Evolutionary conservation across 2,329 filamentous ascomycete species (phyloP), one percentile per base, ranked within the genome.

Genomic region (Fusarium keratoplasticum): DNA sequence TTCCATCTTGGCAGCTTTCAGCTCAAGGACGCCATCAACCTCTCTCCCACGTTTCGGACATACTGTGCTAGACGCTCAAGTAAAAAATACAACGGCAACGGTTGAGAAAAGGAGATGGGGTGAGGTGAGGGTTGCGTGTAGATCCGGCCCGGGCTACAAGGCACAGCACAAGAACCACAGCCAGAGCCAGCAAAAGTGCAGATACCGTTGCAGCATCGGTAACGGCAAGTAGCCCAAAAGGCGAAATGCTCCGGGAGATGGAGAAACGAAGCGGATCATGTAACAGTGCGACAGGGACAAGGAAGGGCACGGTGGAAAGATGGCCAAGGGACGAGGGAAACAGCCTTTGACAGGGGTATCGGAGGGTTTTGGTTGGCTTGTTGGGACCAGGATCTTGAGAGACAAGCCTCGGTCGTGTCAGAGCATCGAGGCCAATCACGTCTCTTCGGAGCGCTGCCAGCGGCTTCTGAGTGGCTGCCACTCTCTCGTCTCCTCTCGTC

Each of bases 141-240:
- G 57, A 65, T 59, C 52, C 60, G 57, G 71, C 55, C 64, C 58
- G 27, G 61, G 38, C 50, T 31, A 40, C 52, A 61, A 66, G 33
- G 63, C 63, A 66, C 44, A 42, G 63, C 64, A 66, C 64, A 61
- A 27, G 7, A 16, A 20, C 7, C 33, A 35, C 20, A 31, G 7
- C 35, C 42, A 47, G 10, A 20, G 29, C 52, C 52, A 52, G 33
- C 31, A 61, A 50, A 36, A 31, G 59, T 42, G 29, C 58, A 60
- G 36, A 25, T 54, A 68, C 71, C 64, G 67, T 73, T 71, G 61
- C 67, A 74, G 35, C 61, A 64, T 74, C 68, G 71, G 68, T 57
- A 69, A 60, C 71, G 68, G 71, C 63, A 71, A 35, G 71, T 68
- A 36, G 52, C 68, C 71, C 33, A 69, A 74, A 69, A 69, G 71